Conservation (phyloP, 805 yeast species). For the Sugiyamaella valdiviana region DNA sequence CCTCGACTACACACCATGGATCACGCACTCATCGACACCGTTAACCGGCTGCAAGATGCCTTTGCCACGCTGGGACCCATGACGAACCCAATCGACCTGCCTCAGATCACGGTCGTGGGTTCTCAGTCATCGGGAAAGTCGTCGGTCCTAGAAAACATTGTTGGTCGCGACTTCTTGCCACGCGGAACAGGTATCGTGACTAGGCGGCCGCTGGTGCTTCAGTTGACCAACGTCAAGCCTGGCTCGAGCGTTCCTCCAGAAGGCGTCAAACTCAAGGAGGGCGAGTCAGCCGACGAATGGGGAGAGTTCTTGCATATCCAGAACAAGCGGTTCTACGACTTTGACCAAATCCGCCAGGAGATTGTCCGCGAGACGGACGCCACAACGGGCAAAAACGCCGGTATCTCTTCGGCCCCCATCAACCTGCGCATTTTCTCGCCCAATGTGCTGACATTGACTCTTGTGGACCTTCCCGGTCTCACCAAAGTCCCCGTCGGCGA, state of each 20-base stretch:
- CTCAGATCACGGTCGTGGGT: constrained; percentile 93
- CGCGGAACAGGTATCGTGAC: constrained; percentile 92
- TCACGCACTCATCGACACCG: constrained; percentile 15
- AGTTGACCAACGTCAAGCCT: constrained; percentile 65
- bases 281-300: constrained; percentile 62
- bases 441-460: constrained; percentile 84
- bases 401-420: constrained; percentile 88
- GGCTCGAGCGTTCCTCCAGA: constrained; percentile 24
- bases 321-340: constrained; percentile 77
- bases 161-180: constrained; percentile 85
- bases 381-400: constrained; percentile 64
- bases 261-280: constrained; percentile 24
- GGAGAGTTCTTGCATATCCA: constrained; percentile 96
- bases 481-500: constrained; percentile 99
- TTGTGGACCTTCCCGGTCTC: constrained; percentile 94
- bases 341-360: constrained; percentile 82
- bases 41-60: constrained; percentile 57
- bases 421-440: constrained; percentile 91
- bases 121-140: constrained; percentile 88
- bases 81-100: constrained; percentile 86
- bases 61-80: constrained; percentile 93
- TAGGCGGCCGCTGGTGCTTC: constrained; percentile 78
- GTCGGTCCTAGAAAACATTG: constrained; percentile 83
- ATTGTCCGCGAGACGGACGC: constrained; percentile 88
- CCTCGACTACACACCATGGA: too few relatives aligned